Conservation (phyloP, 495 filamentous ascomycete genomes). For the Penicillium lagena region DNA sequence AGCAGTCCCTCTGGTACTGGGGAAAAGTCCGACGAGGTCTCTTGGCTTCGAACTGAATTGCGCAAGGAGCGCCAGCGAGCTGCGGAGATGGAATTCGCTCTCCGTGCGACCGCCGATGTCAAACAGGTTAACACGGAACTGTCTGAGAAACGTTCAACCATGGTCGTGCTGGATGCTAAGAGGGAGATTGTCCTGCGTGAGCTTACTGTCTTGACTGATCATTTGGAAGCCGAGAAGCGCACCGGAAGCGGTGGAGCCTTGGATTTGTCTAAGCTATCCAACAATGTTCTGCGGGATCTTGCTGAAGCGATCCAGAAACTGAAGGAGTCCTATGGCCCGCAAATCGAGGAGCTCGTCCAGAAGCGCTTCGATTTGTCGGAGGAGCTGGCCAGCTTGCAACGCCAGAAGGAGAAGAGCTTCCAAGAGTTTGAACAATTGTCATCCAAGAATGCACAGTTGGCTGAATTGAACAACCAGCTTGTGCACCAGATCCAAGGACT, state of each 20-base stretch:
- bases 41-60: constrained; percentile 69
- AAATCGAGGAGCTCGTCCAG: constrained; percentile 79
- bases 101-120: constrained; percentile 68
- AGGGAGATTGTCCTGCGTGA: constrained; percentile 93
- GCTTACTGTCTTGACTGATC: constrained; percentile 78
- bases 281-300: constrained; percentile 80
- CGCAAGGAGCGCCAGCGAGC: constrained; percentile 74
- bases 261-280: constrained; percentile 70
- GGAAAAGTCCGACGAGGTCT: constrained; percentile 64
- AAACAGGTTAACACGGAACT: constrained; percentile 81
- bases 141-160: constrained; percentile 88
- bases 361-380: constrained; percentile 76
- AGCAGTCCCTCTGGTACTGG: constrained; percentile 65
- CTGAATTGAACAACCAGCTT: constrained; percentile 89
- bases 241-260: constrained; percentile 54
- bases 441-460: constrained; percentile 86
- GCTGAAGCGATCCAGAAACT: constrained; percentile 79
- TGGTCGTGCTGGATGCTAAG: constrained; percentile 91
- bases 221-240: constrained; percentile 61
- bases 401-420: constrained; percentile 82
- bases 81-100: constrained; percentile 70
- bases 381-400: constrained; percentile 70
- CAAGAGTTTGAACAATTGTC: constrained; percentile 93
- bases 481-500: constrained; percentile 90
- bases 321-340: constrained; percentile 68